These are phyloP conservation scores for Stagonosporopsis rhizophila DNA, from an alignment of 2,329 filamentous ascomycete genomes.

Conservation along the genomic window DNA sequence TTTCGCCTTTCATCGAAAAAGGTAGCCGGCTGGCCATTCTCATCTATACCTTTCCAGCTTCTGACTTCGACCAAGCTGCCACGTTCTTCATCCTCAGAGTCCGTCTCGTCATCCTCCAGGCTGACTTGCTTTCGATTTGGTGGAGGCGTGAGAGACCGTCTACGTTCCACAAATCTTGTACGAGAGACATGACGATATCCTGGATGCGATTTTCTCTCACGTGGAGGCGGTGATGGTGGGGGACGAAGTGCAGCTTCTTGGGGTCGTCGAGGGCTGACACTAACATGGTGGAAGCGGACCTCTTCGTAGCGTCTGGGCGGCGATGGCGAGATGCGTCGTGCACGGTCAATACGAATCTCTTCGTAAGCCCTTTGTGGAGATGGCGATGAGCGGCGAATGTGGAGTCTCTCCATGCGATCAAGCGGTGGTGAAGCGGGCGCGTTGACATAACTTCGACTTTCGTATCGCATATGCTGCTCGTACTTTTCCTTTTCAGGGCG, in stretches of 20 bases:
- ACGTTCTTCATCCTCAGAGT: conserved; percentile 32
- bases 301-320: conserved; percentile 21
- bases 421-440: conserved; percentile 20
- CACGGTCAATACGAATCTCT: conserved; percentile 28
- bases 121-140: conserved; percentile 21
- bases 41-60: conserved; percentile 40
- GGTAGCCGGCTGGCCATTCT: conserved; percentile 36
- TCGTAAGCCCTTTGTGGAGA: conserved; percentile 21
- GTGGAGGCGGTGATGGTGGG: conserved; percentile 13
- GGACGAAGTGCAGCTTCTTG: conserved; percentile 8
- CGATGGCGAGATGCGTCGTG: conserved; percentile 25
- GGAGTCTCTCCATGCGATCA: conserved; percentile 29
- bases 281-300: conserved; percentile 22
- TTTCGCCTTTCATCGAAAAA: conserved; percentile 37
- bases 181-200: conserved; percentile 26
- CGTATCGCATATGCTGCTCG: conserved; percentile 22
- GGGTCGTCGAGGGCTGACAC: conserved; percentile 17
- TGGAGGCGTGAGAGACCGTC: conserved; percentile 18
- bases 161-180: conserved; percentile 9
- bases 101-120: conserved; percentile 33
- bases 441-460: conserved; percentile 23
- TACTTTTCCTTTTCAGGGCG: conserved; percentile 14
- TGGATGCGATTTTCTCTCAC: conserved; percentile 10
- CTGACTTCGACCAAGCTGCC: conserved; percentile 28
- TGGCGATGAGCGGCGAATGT: conserved; percentile 22